Conservation (phyloP, 2,329 filamentous ascomycete species). For the Curvularia sp. region DNA sequence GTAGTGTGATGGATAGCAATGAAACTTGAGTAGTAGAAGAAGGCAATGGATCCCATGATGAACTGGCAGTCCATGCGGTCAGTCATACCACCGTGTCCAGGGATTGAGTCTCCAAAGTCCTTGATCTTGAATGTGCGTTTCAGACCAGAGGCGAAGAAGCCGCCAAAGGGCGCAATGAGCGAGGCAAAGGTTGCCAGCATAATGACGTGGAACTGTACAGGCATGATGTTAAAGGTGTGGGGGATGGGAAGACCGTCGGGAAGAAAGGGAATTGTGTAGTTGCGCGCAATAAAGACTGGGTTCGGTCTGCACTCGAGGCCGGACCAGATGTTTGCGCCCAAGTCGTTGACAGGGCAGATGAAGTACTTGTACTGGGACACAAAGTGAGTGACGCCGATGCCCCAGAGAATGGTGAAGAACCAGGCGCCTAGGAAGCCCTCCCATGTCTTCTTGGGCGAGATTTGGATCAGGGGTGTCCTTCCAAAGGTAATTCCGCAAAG, state of each 20-base stretch:
- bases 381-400: conserved; percentile 79
- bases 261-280: conserved; percentile 70
- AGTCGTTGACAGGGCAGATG: conserved; percentile 95
- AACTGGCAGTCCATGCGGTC: conserved; percentile 99
- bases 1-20: conserved; percentile 87
- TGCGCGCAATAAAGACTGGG: conserved; percentile 83
- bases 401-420: conserved; percentile 92
- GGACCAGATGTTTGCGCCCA: conserved; percentile 91
- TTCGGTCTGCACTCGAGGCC: conserved; percentile 90
- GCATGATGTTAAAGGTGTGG: conserved; percentile 77
- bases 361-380: conserved; percentile 95
- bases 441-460: conserved; percentile 98
- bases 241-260: conserved; percentile 62
- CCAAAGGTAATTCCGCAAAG: conserved; percentile 97
- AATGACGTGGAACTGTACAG: conserved; percentile 93
- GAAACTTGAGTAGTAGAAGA: conserved; percentile 98
- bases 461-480: conserved; percentile 93
- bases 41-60: conserved; percentile 99
- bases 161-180: conserved; percentile 94
- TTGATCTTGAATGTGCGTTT: conserved; percentile 99
- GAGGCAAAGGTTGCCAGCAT: conserved; percentile 93
- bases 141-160: conserved; percentile 96
- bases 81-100: conserved; percentile 96
- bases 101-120: conserved; percentile 98
- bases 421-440: conserved; percentile 97